These are phyloP conservation scores for Aspergillus neotritici DNA, from an alignment of 2,329 filamentous ascomycete genomes.

Conservation along the genomic window DNA sequence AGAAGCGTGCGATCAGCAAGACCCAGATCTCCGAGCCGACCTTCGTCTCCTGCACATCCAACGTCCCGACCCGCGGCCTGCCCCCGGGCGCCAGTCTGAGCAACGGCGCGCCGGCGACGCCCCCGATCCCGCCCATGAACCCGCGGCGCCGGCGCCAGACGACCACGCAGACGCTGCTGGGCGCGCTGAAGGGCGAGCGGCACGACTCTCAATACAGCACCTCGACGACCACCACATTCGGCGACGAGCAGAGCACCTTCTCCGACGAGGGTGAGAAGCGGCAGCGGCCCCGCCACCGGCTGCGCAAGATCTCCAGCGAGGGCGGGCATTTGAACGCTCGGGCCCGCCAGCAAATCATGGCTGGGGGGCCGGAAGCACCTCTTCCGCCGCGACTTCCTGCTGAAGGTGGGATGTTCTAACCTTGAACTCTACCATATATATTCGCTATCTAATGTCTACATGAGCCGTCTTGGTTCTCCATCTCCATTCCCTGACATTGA, in stretches of 20 bases:
- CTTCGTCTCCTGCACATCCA: slow-evolving; percentile 49
- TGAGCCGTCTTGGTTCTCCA: not conserved
- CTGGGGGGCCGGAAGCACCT: slow-evolving; percentile 22
- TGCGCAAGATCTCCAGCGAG: slow-evolving; percentile 48
- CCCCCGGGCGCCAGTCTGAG: slow-evolving; percentile 51
- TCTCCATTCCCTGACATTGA: slow-evolving; percentile 2
- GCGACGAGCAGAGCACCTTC: slow-evolving; percentile 39
- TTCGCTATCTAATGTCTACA: not conserved
- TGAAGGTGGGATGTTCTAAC: slow-evolving; percentile 38
- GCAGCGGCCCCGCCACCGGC: slow-evolving; percentile 31
- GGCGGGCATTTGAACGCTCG: slow-evolving; percentile 44
- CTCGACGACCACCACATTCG: slow-evolving; percentile 18
- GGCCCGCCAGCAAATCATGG: slow-evolving; percentile 38
- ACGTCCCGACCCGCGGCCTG: slow-evolving; percentile 54
- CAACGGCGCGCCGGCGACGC: slow-evolving; percentile 46
- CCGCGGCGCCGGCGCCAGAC: slow-evolving; percentile 51
- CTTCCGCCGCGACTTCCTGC: slow-evolving; percentile 27
- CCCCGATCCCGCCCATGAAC: slow-evolving; percentile 56
- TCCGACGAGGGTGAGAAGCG: slow-evolving; percentile 40
- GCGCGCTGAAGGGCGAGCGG: slow-evolving; percentile 34
- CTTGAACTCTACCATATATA: not conserved
- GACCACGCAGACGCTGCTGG: slow-evolving; percentile 38
- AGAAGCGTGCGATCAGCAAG: slow-evolving; percentile 57
- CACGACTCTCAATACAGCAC: slow-evolving; percentile 22
- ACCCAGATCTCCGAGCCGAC: slow-evolving; percentile 57